Evolutionary conservation across 2,329 filamentous ascomycete genomes (phyloP).

Genomic region (Colletotrichum camelliae): DNA sequence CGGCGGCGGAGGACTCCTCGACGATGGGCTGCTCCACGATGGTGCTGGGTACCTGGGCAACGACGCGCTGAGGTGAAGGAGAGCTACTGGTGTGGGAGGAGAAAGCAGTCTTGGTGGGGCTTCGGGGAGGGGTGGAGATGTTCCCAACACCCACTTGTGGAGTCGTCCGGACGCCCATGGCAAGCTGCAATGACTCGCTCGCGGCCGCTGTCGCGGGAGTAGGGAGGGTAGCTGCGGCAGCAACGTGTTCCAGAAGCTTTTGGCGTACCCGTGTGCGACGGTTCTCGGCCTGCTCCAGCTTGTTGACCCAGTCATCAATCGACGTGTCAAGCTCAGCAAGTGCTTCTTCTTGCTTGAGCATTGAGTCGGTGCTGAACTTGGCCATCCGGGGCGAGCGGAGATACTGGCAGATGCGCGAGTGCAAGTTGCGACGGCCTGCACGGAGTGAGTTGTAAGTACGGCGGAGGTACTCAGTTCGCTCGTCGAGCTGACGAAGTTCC

Average conservation of each 20-base stretch:
- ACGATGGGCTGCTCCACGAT: conserved; percentile 59
- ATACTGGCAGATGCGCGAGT: conserved; percentile 78
- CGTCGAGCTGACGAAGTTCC: conserved; percentile 79
- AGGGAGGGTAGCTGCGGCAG: conserved; percentile 67
- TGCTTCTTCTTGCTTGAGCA: conserved; percentile 82
- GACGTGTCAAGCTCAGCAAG: conserved; percentile 77
- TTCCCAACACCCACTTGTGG: conserved; percentile 37
- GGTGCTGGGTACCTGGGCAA: conserved; percentile 60
- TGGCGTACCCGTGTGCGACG: conserved; percentile 76
- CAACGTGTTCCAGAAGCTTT: conserved; percentile 82
- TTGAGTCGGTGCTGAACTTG: conserved; percentile 75
- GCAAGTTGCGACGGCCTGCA: conserved; percentile 77
- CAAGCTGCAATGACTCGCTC: conserved; percentile 47
- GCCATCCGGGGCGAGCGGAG: conserved; percentile 73
- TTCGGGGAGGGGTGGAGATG: conserved; percentile 63
- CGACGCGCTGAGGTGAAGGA: conserved; percentile 56
- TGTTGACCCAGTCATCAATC: conserved; percentile 81
- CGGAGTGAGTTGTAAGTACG: conserved; percentile 78
- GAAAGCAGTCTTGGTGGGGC: conserved; percentile 54
- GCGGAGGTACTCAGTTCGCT: conserved; percentile 78
- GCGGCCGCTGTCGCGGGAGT: conserved; percentile 32
- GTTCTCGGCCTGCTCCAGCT: conserved; percentile 83
- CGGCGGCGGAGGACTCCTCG: conserved; percentile 36
- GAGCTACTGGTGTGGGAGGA: conserved; percentile 42
- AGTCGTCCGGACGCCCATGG: conserved; percentile 40